Evolutionary conservation across 176 grass and related monocot species (phyloP), one percentile per base, ranked within the genome.

Genomic region (Oryza australiensis): DNA sequence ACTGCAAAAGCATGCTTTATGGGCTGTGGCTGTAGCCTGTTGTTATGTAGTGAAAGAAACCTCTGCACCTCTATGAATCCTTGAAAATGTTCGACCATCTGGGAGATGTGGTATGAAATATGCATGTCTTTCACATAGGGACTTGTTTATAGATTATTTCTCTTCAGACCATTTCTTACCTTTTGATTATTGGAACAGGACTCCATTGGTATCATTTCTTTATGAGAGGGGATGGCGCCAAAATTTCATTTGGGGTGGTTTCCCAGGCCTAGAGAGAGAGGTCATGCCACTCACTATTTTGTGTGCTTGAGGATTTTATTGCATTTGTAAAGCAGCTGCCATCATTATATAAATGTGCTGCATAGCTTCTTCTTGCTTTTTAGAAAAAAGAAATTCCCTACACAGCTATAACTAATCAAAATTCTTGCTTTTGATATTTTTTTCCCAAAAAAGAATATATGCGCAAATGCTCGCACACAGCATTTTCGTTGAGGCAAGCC

Each of bases 161-260:
- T 67, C 13, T 55, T 14, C 9, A 72, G 46, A 80, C 24, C 70
- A 63, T 75, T 68, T 13, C 78, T 73, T 72, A 82, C n/a, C 22
- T 3, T 9, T 90, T 68, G 38, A 35, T 86, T 87, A 68, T 89
- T 85, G 14, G 7, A 83, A 76, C 89, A 97, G 92, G 84, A 94
- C 46, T 48, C 86, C 82, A 20, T 64, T 98, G 63, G 86, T 98
- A 73, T 94, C 92, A 26, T 98, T 91, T 93, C 88, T 98, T 66
- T 98, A 98, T 68, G 92, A 98, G 68, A 92, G 92, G 87, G 95
- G 95, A 42, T 98, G 95, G 92, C 90, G 95, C 18, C 95, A 93
- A 81, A 98, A 91, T 91, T 98, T 98, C 27, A 16, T 88, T 46
- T 98, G 95, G 95, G 86, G 86, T 84, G 95, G 95, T 79, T 94